A percentile compares a stretch with the other conserved stretches of the same genome.
phyloP scores from a whole-genome alignment of 2,329 filamentous ascomycete species.

The Eutypella sp. region DNA sequence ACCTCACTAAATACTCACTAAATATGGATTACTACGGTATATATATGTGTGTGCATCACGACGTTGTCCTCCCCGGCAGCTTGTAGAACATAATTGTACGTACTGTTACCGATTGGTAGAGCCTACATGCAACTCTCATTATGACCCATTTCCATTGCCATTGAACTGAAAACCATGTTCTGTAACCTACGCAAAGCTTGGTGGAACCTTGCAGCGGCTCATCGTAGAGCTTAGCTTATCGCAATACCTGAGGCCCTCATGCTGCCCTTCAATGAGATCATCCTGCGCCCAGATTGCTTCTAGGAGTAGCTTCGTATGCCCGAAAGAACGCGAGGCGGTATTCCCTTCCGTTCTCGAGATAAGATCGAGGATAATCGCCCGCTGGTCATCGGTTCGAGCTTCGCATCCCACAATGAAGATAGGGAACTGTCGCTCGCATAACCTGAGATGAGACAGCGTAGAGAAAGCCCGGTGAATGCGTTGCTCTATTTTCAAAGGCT shows the following conservation, averaged over 20 bases:
- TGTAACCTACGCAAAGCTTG: conserved; percentile 34
- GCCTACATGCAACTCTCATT: no score
- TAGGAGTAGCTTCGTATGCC: conserved; percentile 17
- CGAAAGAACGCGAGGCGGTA: conserved; percentile 14
- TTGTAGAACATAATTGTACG: no score
- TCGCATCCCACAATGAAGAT: conserved; percentile 23
- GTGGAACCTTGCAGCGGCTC: conserved; percentile 10
- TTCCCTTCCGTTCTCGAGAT: conserved; percentile 20
- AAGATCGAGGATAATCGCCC: conserved; percentile 20
- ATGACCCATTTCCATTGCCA: no score
- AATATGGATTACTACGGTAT: no score
- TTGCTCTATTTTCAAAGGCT: conserved; percentile 4
- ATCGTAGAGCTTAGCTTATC: conserved; percentile 13
- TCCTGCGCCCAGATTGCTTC: conserved; percentile 30
- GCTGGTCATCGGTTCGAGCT: conserved; percentile 19
- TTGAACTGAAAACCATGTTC: no score
- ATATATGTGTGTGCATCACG: no score
- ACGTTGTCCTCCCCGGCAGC: no score
- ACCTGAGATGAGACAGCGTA: conserved; percentile 13
- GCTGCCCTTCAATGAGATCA: conserved; percentile 21
- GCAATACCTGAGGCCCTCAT: conserved; percentile 2
- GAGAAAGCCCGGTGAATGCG: conserved; percentile 21
- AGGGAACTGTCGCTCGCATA: conserved; percentile 21
- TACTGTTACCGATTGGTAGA: no score
- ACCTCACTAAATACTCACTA: no score